A percentile compares a stretch with the other conserved stretches of the same genome.
Evolutionary conservation across 169 alveolate genomes (phyloP).

Genomic region (Plasmodium ovale): DNA sequence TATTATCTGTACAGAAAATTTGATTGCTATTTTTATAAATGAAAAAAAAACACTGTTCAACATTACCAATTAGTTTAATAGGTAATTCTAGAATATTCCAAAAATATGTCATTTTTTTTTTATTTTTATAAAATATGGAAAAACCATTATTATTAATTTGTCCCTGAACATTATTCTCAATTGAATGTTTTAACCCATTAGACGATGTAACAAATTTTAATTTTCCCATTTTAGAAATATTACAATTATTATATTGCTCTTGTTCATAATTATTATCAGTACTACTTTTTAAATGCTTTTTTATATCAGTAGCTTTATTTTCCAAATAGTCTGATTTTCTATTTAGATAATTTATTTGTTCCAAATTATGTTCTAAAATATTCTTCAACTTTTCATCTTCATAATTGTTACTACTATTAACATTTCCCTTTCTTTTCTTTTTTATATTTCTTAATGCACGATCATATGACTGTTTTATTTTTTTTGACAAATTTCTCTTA

Average conservation of each 20-base stretch:
- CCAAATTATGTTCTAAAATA: constrained; percentile 57
- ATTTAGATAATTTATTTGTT: constrained; percentile 57
- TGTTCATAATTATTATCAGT: neutral
- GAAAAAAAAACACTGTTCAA: constrained; percentile 55
- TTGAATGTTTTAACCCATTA: constrained; percentile 65
- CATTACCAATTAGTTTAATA: constrained; percentile 65
- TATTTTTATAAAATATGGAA: constrained; percentile 60
- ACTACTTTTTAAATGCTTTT: constrained; percentile 21
- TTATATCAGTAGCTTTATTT: constrained; percentile 47
- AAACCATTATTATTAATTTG: constrained; percentile 46
- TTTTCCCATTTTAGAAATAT: constrained; percentile 45
- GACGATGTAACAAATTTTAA: constrained; percentile 63
- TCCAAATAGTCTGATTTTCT: constrained; percentile 58
- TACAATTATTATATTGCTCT: constrained; percentile 39
- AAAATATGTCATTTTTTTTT: constrained; percentile 59
- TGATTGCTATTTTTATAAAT: constrained; percentile 57
- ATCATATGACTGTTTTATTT: constrained; percentile 55
- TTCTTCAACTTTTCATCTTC: constrained; percentile 42
- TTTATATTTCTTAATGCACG: constrained; percentile 55
- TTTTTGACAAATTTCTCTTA: constrained; percentile 48
- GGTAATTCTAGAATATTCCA: constrained; percentile 65
- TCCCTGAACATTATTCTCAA: constrained; percentile 62
- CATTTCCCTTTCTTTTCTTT: constrained; percentile 3
- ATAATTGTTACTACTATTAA: neutral
- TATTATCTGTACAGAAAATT: constrained; percentile 67